A percentile compares a stretch with the other conserved stretches of the same genome.
These are phyloP conservation scores for Xylaria sp. DNA, from an alignment of 2,329 filamentous ascomycete species.

Conservation along the genomic window DNA sequence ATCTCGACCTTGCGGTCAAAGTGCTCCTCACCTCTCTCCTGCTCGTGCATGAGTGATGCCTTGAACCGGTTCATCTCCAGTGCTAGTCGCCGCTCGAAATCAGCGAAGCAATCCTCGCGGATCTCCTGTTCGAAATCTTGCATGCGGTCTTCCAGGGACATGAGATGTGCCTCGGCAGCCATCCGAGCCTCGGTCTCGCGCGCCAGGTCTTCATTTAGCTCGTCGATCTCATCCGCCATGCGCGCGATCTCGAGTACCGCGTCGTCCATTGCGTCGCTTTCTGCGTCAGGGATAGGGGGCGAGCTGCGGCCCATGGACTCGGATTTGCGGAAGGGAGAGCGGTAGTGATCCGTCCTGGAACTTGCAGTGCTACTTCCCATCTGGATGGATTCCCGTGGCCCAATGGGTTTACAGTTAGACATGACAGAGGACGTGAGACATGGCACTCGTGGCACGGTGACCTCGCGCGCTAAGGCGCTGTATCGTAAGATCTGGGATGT, in stretches of 20 bases:
- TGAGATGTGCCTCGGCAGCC: conserved; percentile 67
- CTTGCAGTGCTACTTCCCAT: conserved; percentile 26
- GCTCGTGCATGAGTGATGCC: conserved; percentile 68
- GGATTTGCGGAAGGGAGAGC: conserved; percentile 40
- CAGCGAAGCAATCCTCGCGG: conserved; percentile 79
- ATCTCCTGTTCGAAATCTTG: conserved; percentile 73
- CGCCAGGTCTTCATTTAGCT: conserved; percentile 62
- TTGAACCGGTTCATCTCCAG: conserved; percentile 79
- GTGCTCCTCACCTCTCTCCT: conserved; percentile 75
- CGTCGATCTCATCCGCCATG: conserved; percentile 72
- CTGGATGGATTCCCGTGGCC: conserved; percentile 20
- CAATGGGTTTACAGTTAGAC: conserved; percentile 29
- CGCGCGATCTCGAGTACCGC: conserved; percentile 75
- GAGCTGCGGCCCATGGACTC: conserved; percentile 26
- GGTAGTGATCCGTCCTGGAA: conserved; percentile 33
- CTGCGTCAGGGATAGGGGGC: conserved; percentile 41
- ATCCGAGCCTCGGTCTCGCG: conserved; percentile 65
- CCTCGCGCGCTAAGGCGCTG: conserved; percentile 84
- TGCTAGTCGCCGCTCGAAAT: conserved; percentile 75
- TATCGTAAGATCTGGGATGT: conserved; percentile 95
- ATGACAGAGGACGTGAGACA: conserved; percentile 71
- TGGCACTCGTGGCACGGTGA: conserved; percentile 83
- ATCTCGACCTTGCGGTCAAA: conserved; percentile 84
- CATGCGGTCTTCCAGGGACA: conserved; percentile 61
- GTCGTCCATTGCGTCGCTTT: conserved; percentile 71